phyloP scores from a whole-genome alignment of 2,329 filamentous ascomycete genomes.

The Ploettnerulaceae sp. region DNA sequence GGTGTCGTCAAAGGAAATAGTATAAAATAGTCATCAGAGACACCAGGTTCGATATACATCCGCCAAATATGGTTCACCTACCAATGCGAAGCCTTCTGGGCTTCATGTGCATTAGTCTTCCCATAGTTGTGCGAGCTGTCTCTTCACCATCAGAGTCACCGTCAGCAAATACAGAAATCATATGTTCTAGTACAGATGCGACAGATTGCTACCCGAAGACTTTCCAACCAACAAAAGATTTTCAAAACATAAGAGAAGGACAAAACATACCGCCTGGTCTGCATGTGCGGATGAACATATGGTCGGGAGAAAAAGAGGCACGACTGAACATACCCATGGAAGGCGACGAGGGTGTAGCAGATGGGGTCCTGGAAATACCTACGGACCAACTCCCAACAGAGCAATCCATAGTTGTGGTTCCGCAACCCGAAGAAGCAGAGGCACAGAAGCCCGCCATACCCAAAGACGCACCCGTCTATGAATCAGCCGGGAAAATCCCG shows the following conservation, averaged over 20 bases:
- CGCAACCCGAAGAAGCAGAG: conserved; percentile 35
- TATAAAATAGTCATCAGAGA: conserved; percentile 3
- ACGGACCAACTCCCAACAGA: conserved; percentile 47
- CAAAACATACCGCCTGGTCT: conserved; percentile 62
- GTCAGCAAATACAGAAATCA: conserved; percentile 46
- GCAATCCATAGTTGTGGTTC: conserved; percentile 36
- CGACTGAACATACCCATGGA: conserved; percentile 55
- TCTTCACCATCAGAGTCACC: conserved; percentile 24
- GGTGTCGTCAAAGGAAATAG: conserved; percentile 5
- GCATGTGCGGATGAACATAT: conserved; percentile 61
- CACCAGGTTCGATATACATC: background rate
- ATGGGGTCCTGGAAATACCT: conserved; percentile 41
- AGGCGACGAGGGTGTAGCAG: conserved; percentile 44
- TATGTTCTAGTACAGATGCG: conserved; percentile 57
- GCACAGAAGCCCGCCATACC: conserved; percentile 35
- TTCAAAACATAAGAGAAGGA: conserved; percentile 57
- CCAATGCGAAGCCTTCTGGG: conserved; percentile 18
- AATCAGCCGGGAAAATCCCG: conserved; percentile 53
- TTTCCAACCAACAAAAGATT: conserved; percentile 60
- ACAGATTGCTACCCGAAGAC: conserved; percentile 61
- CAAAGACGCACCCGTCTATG: conserved; percentile 51
- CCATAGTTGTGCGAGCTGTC: conserved; percentile 21
- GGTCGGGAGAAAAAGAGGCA: conserved; percentile 59
- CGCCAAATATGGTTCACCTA: conserved; percentile 23
- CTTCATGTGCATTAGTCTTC: conserved; percentile 24